A percentile compares a stretch with the other conserved stretches of the same genome.
These are phyloP conservation scores for Thymus quinquecostatus DNA, from an alignment of 257 asterid species.

Conservation along the genomic window DNA sequence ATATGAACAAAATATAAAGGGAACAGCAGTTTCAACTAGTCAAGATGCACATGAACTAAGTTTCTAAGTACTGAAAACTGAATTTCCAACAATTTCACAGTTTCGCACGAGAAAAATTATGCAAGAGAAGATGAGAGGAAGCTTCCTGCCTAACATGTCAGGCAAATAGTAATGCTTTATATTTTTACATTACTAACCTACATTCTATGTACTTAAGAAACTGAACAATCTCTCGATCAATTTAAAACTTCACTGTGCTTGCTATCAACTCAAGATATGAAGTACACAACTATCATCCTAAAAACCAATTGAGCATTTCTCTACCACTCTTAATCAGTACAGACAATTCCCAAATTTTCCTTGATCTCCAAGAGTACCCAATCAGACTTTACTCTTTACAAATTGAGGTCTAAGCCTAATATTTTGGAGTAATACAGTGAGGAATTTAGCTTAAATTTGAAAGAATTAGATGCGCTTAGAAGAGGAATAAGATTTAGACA, in stretches of 20 bases:
- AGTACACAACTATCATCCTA: constrained; percentile 12
- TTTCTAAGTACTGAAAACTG: background rate
- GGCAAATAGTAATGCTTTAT: constrained; percentile 2
- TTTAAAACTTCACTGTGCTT: background rate
- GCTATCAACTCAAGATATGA: background rate
- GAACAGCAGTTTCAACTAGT: background rate
- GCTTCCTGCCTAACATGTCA: background rate
- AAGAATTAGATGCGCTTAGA: constrained; percentile 1
- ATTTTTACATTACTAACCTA: background rate
- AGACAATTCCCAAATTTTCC: constrained; percentile 1
- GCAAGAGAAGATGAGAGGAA: background rate
- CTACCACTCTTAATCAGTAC: background rate
- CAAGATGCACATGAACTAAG: background rate
- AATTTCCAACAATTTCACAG: background rate
- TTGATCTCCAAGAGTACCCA: constrained; percentile 7
- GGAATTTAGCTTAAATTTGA: background rate
- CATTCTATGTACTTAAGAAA: background rate
- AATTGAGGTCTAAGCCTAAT: background rate
- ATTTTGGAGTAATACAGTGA: background rate
- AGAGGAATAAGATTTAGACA: background rate
- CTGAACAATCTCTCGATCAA: background rate
- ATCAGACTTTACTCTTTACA: background rate
- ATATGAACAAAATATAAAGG: background rate
- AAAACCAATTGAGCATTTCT: background rate
- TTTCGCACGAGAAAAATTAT: background rate